Evolutionary conservation across 2,329 filamentous ascomycete genomes (phyloP).

Genomic region (Aspergillus quadrilineatus): DNA sequence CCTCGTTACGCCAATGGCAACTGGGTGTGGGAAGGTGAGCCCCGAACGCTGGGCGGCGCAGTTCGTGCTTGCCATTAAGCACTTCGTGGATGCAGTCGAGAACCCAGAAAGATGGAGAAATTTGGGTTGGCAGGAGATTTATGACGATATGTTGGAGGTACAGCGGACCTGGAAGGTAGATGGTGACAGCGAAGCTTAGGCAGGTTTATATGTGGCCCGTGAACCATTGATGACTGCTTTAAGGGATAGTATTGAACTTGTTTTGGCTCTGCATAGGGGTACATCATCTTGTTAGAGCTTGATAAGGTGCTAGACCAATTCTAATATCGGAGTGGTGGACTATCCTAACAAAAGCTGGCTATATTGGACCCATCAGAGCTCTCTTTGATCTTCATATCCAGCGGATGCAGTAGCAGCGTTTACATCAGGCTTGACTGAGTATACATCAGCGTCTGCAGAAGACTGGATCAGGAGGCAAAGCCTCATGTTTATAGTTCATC

Average conservation of each 20-base stretch:
- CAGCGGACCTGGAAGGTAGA: constrained; percentile 25
- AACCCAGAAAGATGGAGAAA: constrained; percentile 45
- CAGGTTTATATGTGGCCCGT: neutral
- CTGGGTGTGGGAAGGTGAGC: constrained; percentile 49
- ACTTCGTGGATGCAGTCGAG: constrained; percentile 51
- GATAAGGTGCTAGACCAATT: neutral
- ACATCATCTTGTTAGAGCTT: too few species aligned
- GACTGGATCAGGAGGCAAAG: constrained; percentile 22
- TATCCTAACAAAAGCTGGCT: too few species aligned
- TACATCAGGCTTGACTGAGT: constrained; percentile 33
- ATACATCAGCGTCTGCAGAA: constrained; percentile 27
- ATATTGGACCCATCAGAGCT: constrained; percentile 39
- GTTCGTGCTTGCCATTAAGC: constrained; percentile 52
- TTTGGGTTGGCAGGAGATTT: constrained; percentile 39
- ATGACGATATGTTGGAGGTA: constrained; percentile 27
- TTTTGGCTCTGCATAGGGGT: too few species aligned
- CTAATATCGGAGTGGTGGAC: neutral
- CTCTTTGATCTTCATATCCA: constrained; percentile 41
- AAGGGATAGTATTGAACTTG: too few species aligned
- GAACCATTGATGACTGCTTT: neutral
- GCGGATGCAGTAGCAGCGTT: constrained; percentile 22
- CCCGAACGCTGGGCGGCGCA: constrained; percentile 52
- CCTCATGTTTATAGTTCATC: constrained; percentile 33
- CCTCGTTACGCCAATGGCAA: constrained; percentile 55
- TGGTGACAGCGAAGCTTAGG: neutral